Base-by-base conservation (phyloP, 1,284 basidiomycete genomes). In the Apiotrichum laibachii region DNA sequence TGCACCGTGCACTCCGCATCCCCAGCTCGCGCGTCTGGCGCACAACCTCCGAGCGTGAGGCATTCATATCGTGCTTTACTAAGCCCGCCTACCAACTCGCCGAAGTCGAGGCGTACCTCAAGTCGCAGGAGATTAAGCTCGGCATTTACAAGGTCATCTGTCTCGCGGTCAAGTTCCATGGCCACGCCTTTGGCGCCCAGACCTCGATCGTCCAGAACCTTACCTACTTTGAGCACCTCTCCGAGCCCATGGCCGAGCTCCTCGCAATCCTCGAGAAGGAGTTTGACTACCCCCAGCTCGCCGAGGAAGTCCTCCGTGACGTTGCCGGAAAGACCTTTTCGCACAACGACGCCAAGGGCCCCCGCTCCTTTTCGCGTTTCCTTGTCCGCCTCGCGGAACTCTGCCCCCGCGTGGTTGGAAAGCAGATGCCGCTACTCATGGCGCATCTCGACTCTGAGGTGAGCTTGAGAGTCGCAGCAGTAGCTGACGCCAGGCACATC, bases 171-270 rank as follows among this genome's bases (percentile, higher is more conserved):
- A 98, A 97, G 72, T 86, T 88, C 65, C 93, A 98, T 66, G 86
- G 85, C 1, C 94, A 98, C 67, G 83, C 85, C 1, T 86, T 89
- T 59, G 86, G 86, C 49, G 89, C 89, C 0, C 92, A 96, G 71
- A 94, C 91, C 56, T 86, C 85, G 62, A 91, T 99, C 76, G 88
- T 94, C 77, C 93, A 97, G 75, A 86, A 85, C 56, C 81, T 99
- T 15, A 92, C 95, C 62, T 96, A 95, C 77, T 92, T 88, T 69
- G 95, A 99, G 69, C 94, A 98, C 73, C 84, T 97, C 33, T 86
- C 90, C 0, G 94, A 98, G 71, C 87, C 89, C 0, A 90, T 97
- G 87, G 94, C 94, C 0, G 93, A 98, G 67, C 86, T 92, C 40
- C 83, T 98, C 10, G 83, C 85, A 34, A 80, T 88, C 46, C 83